phyloP scores from a whole-genome alignment of 805 yeast genomes.

The Saccharomycopsis schoenii region DNA sequence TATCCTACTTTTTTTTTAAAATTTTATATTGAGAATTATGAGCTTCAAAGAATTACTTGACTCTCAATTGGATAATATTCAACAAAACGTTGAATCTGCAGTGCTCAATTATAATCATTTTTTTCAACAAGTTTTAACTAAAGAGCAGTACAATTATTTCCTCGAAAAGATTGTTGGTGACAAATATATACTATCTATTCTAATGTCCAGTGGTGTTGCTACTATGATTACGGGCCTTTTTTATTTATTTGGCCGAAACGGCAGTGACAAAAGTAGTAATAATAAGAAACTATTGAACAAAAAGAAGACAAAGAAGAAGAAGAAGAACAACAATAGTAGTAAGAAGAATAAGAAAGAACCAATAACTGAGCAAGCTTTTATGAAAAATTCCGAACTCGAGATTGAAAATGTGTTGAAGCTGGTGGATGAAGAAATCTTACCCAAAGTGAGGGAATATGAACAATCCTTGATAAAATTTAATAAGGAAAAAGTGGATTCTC shows the following conservation, averaged over 20 bases:
- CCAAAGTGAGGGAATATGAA: constrained; percentile 12
- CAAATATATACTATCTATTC: not conserved
- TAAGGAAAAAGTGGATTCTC: not conserved
- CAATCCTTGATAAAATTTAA: not conserved
- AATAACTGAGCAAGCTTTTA: not conserved
- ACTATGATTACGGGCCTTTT: not conserved
- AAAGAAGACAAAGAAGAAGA: constrained; percentile 3
- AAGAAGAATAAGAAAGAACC: constrained; percentile 1
- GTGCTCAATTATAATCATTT: not conserved
- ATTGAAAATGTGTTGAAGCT: constrained; percentile 1
- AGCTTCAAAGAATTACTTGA: not conserved
- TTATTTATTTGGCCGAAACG: not conserved
- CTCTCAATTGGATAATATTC: not conserved
- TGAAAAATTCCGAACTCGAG: not conserved
- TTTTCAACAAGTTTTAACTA: not conserved
- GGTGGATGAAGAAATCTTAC: constrained; percentile 3
- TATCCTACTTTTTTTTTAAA: no score
- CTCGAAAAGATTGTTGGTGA: not conserved
- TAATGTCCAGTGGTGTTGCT: not conserved
- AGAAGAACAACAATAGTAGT: constrained; percentile 5
- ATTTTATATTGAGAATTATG: not conserved
- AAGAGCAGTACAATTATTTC: not conserved
- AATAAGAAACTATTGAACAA: not conserved
- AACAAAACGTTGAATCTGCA: not conserved
- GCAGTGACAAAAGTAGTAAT: not conserved